A percentile compares a stretch with the other conserved stretches of the same genome.
Conservation (phyloP, 2,329 filamentous ascomycete genomes). For the Ophioceras dolichostomum region DNA sequence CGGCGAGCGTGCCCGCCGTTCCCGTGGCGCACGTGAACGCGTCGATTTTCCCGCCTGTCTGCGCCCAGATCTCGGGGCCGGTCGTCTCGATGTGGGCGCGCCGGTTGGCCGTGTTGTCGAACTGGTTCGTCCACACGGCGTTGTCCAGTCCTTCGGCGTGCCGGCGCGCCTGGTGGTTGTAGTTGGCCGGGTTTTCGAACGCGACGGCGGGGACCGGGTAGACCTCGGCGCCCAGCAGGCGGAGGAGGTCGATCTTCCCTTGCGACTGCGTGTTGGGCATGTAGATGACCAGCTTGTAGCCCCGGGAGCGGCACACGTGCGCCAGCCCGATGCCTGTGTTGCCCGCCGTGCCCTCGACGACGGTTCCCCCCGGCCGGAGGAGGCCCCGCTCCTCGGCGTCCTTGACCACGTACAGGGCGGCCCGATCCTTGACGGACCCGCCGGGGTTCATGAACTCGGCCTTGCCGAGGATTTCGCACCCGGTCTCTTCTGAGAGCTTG, state of each 20-base stretch:
- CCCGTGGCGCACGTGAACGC: constrained; percentile 94
- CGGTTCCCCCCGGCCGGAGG: constrained; percentile 75
- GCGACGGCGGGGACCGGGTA: constrained; percentile 92
- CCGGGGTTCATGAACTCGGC: constrained; percentile 99
- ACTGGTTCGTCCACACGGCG: constrained; percentile 98
- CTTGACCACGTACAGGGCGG: constrained; percentile 84
- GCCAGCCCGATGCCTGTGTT: constrained; percentile 97
- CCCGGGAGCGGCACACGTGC: constrained; percentile 84
- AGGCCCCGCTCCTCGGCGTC: constrained; percentile 85
- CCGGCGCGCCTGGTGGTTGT: constrained; percentile 88
- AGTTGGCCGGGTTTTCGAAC: constrained; percentile 91
- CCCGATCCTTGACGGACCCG: constrained; percentile 91
- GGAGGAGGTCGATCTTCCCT: constrained; percentile 89
- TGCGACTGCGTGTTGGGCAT: constrained; percentile 99
- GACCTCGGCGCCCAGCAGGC: constrained; percentile 86
- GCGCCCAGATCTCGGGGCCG: constrained; percentile 92
- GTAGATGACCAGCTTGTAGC: constrained; percentile 95
- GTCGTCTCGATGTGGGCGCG: constrained; percentile 94
- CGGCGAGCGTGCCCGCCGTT: constrained; percentile 83
- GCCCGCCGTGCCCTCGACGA: constrained; percentile 92
- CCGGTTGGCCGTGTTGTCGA: constrained; percentile 91
- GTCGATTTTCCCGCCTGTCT: constrained; percentile 76
- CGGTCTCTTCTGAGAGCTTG: constrained; percentile 76
- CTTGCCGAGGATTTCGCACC: constrained; percentile 90
- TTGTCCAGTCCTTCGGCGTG: constrained; percentile 81